Conservation (phyloP, 192 early-diverging fungal genomes). For the Chytriomyces sp. region DNA sequence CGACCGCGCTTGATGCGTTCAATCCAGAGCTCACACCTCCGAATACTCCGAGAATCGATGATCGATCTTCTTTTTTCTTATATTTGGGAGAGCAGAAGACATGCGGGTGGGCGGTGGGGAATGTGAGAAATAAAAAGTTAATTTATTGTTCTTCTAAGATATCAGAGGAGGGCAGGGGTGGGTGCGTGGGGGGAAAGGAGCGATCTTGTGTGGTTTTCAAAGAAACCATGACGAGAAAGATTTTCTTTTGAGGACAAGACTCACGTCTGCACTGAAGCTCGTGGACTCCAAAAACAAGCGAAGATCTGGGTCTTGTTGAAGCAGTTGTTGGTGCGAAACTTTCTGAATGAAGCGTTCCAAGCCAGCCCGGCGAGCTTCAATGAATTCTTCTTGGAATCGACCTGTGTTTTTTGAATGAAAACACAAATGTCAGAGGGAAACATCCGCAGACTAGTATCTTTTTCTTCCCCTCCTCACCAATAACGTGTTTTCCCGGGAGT, state of each 20-base stretch:
- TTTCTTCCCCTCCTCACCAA: conserved; percentile 57
- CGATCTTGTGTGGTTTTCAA: conserved; percentile 3
- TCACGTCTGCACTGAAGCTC: conserved; percentile 72
- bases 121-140: not conserved
- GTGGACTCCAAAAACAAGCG: conserved; percentile 88
- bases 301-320: conserved; percentile 83
- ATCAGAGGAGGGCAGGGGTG: not conserved
- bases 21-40: not conserved
- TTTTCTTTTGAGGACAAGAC: not conserved
- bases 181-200: not conserved
- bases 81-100: conserved; percentile 20
- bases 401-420: conserved; percentile 44
- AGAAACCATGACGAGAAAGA: not conserved
- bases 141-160: no score
- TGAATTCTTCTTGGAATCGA: conserved; percentile 95
- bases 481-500: conserved; percentile 90
- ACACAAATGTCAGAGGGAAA: not conserved
- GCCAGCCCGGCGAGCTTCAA: conserved; percentile 82
- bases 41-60: not conserved
- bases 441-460: not conserved
- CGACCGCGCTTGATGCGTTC: not conserved
- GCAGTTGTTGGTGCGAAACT: conserved; percentile 77
- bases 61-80: conserved; percentile 22
- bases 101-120: not conserved
- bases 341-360: conserved; percentile 85